Evolutionary conservation across 192 early-diverging fungal species (phyloP).

Genomic region (Linnemannia hyalina): DNA sequence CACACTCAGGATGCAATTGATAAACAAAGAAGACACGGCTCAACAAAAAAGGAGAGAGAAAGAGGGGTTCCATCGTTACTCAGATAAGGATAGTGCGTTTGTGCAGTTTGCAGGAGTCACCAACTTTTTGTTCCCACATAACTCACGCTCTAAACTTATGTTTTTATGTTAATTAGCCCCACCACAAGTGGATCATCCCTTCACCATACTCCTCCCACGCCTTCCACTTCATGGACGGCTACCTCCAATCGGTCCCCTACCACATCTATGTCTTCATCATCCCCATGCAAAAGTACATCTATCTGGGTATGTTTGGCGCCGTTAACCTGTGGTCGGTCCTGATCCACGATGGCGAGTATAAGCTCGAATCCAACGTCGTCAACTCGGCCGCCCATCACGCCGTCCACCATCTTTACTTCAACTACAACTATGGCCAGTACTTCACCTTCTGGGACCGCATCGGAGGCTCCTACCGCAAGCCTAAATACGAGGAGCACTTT

Average conservation of each 20-base stretch:
- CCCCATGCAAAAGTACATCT: slow-evolving; percentile 94
- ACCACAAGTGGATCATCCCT: slow-evolving; percentile 80
- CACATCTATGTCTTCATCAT: slow-evolving; percentile 92
- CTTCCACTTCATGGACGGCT: slow-evolving; percentile 96
- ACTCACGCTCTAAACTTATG: background rate
- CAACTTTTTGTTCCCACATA: too few relatives aligned
- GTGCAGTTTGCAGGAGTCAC: background rate
- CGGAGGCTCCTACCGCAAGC: slow-evolving; percentile 78
- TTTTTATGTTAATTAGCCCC: slow-evolving; percentile 49
- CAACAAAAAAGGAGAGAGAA: background rate
- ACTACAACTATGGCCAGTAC: slow-evolving; percentile 99
- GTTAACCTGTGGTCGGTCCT: slow-evolving; percentile 97
- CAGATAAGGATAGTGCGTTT: background rate
- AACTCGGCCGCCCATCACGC: slow-evolving; percentile 96
- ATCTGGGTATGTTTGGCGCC: slow-evolving; percentile 85
- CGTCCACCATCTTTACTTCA: slow-evolving; percentile 98
- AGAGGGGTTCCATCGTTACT: background rate
- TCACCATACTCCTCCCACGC: slow-evolving; percentile 96
- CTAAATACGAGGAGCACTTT: slow-evolving; percentile 72
- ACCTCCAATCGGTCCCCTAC: slow-evolving; percentile 95
- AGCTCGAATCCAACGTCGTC: slow-evolving; percentile 75
- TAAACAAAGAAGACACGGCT: background rate
- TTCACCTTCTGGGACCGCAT: slow-evolving; percentile 94
- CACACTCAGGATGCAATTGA: background rate
- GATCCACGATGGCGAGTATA: slow-evolving; percentile 95